Base-by-base conservation (phyloP, 129 eudicot species). In the Cynara cardunculus region DNA sequence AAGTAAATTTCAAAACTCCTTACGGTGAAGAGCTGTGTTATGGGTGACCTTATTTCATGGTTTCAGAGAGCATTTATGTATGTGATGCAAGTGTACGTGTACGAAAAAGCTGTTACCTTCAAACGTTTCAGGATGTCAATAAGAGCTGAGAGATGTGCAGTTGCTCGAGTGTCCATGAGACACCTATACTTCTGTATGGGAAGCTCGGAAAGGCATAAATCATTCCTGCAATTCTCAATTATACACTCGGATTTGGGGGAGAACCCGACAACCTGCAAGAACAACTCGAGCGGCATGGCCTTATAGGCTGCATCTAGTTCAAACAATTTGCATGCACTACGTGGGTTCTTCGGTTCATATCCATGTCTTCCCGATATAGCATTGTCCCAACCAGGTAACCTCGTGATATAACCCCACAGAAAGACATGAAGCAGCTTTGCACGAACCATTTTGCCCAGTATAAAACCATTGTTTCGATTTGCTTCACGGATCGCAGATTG, bases 261-360 rank as follows among this genome's bases (percentile, higher is more conserved):
- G 41, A 97, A 92, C 28, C 99, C 97, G 4, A 83, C 94, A 64
- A 90, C 90, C 85, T 95, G 96, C 81, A 95, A 82, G 85, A 90
- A 95, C 83, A 95, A 76, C 86, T 92, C 99, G 53, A 95, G 90
- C 10, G 99, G 99, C 96, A 92, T 87, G 82, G 91, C 86, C 88
- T 84, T 95, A 18, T 90, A 84, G 75, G 93, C 93, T 76, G 86
- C 73, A 53, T 90, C 89, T 73, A 89, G 68, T 56, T 85, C 87
- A 74, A 95, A 88, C 81, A 80, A 85, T 76, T 77, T 85, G 73
- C 94, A 90, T 5, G 87, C 78, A 73, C 94, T 95, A 74, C 90
- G 90, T 11, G 91, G 97, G 80, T 90, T 92, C 76, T 82, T 85
- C 49, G 64, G 71, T 76, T 86, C 89, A 89, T 71, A 19, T 37